Evolutionary conservation across 441 rosid genomes (phyloP), one percentile per base, ranked within the genome.

Genomic region (Cnidoscolus chayamansa): DNA sequence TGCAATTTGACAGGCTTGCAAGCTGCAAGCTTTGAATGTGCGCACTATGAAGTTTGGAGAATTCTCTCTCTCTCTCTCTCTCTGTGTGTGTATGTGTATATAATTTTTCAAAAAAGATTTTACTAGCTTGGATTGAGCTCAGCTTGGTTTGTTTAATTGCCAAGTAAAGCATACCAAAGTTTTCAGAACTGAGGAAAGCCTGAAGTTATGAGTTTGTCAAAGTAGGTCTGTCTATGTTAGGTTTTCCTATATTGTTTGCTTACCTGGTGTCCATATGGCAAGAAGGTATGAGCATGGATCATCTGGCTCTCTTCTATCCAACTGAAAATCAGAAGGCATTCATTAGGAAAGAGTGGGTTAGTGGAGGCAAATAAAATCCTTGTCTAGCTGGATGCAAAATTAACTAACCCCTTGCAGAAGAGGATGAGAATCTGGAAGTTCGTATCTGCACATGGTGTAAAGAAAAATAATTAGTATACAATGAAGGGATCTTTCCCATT

Each of bases 261-360:
- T 74, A 90, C 99, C 99, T 72, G 99, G 98, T 70, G 94, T 85
- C 98, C 99, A 95, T 75, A 95, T 91, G 43, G 96, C 98, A 49
- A 96, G 86, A 68, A 96, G 98, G 78, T 93, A 96, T 62, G 98
- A 90, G 76, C 94, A 87, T 67, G 96, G 98, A 68, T 96, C 99
- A 86, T 91, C 98, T 55, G 83, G 85, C 76, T 96, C 97, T 81
- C 97, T 83, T 73, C 65, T 85, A 45, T 90, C 92, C 93, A 96
- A 77, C 99, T 96, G 86, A 70, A 72, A 78, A 70, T 55, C 70
- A 70, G 64, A 40, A 45, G 25, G 12, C 17, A 51, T 45, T 35
- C n/a, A 54, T 69, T 35, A 65, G 20, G 50, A 51, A 70, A 50
- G 20, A 64, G 65, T 63, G 48, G 63, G 71, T 43, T 17, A 60